Evolutionary conservation across 306 rosid genomes (phyloP).

Genomic region (Senna tora): DNA sequence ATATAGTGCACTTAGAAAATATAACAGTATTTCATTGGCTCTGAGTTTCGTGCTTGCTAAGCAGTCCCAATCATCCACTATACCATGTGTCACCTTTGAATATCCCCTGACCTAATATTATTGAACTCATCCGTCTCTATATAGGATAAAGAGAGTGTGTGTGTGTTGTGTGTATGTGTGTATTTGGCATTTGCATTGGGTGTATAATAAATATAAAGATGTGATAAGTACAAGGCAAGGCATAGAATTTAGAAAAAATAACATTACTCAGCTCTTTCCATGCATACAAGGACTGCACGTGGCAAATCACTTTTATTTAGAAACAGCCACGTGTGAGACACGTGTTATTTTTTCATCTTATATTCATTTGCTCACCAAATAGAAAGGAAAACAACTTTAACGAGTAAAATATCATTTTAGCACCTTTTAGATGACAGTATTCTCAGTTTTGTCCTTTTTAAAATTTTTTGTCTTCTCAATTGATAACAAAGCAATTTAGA

Average conservation of each 20-base stretch:
- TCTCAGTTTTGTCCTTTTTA: too few relatives aligned
- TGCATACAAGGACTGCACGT: conserved; percentile 8
- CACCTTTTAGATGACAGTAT: too few relatives aligned
- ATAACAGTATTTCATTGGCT: too few relatives aligned
- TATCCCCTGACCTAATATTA: conserved; percentile 53
- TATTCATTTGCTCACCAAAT: neutral
- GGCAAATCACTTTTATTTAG: conserved; percentile 25
- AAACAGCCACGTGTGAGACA: conserved; percentile 47
- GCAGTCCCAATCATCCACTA: conserved; percentile 59
- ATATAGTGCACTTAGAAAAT: too few relatives aligned
- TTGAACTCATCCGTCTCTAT: conserved; percentile 41
- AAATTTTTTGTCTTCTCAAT: too few relatives aligned
- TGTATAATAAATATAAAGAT: too few relatives aligned
- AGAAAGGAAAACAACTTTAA: neutral
- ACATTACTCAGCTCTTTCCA: neutral
- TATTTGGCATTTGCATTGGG: too few relatives aligned
- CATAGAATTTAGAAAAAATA: too few relatives aligned
- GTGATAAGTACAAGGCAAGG: too few relatives aligned
- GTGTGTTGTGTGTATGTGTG: neutral
- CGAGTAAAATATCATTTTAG: too few relatives aligned
- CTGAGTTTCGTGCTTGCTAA: conserved; percentile 46
- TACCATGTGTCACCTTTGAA: conserved; percentile 54
- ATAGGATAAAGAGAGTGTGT: conserved; percentile 18
- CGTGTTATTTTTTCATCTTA: conserved; percentile 49
- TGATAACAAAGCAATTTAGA: too few relatives aligned